Conservation (phyloP, 2,329 filamentous ascomycete genomes). For the Fusarium sororula region DNA sequence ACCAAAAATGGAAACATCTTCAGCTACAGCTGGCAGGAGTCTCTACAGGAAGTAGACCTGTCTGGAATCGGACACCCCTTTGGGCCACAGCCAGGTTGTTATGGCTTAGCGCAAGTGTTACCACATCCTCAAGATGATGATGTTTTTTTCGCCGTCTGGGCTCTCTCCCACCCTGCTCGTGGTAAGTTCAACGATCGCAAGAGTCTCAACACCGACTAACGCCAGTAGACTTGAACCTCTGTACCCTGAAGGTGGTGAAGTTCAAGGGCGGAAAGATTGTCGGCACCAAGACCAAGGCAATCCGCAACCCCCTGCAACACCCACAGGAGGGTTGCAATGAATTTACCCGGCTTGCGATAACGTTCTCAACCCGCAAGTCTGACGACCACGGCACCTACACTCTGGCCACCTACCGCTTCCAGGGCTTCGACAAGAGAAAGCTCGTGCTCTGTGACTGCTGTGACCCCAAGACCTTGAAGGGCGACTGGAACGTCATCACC, state of each 20-base stretch:
- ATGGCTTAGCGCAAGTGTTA: neutral
- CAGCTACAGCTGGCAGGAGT: neutral
- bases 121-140: neutral
- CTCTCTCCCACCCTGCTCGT: neutral
- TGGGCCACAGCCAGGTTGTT: neutral
- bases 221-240: neutral
- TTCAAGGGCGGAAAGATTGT: neutral
- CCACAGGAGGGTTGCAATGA: neutral
- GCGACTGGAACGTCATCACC: conserved; percentile 20
- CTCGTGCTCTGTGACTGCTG: conserved; percentile 3
- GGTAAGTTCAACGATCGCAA: neutral
- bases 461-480: neutral
- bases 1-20: neutral
- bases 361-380: conserved; percentile 14
- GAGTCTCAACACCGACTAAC: neutral
- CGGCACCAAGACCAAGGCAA: neutral
- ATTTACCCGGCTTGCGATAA: neutral
- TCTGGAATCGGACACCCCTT: neutral
- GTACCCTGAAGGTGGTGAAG: neutral
- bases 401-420: conserved; percentile 17
- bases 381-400: conserved; percentile 28
- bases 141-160: neutral
- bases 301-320: conserved; percentile 21
- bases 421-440: neutral
- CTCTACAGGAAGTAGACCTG: neutral